phyloP scores from a whole-genome alignment of 129 eudicot species.

The Heracleum sosnowskyi region DNA sequence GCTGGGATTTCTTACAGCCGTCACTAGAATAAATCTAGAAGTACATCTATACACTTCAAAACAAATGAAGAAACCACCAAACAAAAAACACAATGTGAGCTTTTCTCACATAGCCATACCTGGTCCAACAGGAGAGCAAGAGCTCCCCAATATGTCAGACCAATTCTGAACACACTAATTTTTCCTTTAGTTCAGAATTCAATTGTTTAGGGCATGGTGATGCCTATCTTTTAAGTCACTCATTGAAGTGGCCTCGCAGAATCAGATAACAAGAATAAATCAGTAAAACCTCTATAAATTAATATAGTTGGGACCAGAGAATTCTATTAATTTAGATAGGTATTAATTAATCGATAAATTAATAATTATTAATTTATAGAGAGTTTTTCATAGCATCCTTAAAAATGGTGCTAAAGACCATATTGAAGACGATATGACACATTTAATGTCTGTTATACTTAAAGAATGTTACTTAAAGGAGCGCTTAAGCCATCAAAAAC shows the following conservation, averaged over 20 bases:
- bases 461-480: too few relatives aligned
- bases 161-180: background rate
- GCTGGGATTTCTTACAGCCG: background rate
- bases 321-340: too few relatives aligned
- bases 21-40: background rate
- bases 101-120: background rate
- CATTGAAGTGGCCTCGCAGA: background rate
- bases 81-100: background rate
- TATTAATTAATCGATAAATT: too few relatives aligned
- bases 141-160: background rate
- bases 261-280: background rate
- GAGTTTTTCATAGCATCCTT: too few relatives aligned
- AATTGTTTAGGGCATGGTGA: background rate
- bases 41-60: background rate
- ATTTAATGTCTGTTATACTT: too few relatives aligned
- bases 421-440: too few relatives aligned
- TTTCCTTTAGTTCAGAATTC: background rate
- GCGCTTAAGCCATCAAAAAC: too few relatives aligned
- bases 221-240: background rate
- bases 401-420: too few relatives aligned
- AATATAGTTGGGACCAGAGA: too few relatives aligned
- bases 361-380: too few relatives aligned
- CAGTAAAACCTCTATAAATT: too few relatives aligned
- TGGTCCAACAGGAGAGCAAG: background rate
- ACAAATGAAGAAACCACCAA: background rate